phyloP scores from a whole-genome alignment of 352 stramenopile genomes.

The Phytophthora megakarya region DNA sequence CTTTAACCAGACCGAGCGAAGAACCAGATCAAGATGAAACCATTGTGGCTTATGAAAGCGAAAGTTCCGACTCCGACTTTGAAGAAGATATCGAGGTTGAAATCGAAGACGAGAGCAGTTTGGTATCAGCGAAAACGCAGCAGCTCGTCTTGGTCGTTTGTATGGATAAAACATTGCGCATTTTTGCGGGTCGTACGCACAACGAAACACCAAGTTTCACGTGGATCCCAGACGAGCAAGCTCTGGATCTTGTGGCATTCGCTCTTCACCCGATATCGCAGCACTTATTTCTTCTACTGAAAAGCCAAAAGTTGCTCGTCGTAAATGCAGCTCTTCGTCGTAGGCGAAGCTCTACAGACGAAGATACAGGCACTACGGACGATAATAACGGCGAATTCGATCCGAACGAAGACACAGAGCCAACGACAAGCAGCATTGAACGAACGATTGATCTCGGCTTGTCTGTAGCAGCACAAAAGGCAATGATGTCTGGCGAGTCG shows the following conservation, averaged over 20 bases:
- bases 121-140: not conserved
- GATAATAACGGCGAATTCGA: slow-evolving; percentile 9
- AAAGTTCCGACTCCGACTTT: slow-evolving; percentile 21
- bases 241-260: slow-evolving; percentile 63
- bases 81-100: slow-evolving; percentile 20
- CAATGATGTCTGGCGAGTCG: not conserved
- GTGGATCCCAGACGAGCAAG: slow-evolving; percentile 72
- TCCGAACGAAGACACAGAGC: slow-evolving; percentile 15
- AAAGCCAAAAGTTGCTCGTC: slow-evolving; percentile 58
- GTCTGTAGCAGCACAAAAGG: not conserved
- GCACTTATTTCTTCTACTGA: slow-evolving; percentile 64
- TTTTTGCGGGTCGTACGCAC: slow-evolving; percentile 52
- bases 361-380: not conserved
- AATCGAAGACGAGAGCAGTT: not conserved
- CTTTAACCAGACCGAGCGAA: not conserved
- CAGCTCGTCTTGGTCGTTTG: slow-evolving; percentile 66
- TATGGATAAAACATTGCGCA: slow-evolving; percentile 69
- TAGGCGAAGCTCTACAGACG: not conserved
- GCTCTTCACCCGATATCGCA: slow-evolving; percentile 53
- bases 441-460: slow-evolving; percentile 45
- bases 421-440: slow-evolving; percentile 31
- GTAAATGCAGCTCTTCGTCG: slow-evolving; percentile 41
- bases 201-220: slow-evolving; percentile 68
- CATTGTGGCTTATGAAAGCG: slow-evolving; percentile 1
- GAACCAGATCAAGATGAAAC: slow-evolving; percentile 2